phyloP scores from a whole-genome alignment of 2,329 filamentous ascomycete genomes.

The Mycosphaerella sp. region DNA sequence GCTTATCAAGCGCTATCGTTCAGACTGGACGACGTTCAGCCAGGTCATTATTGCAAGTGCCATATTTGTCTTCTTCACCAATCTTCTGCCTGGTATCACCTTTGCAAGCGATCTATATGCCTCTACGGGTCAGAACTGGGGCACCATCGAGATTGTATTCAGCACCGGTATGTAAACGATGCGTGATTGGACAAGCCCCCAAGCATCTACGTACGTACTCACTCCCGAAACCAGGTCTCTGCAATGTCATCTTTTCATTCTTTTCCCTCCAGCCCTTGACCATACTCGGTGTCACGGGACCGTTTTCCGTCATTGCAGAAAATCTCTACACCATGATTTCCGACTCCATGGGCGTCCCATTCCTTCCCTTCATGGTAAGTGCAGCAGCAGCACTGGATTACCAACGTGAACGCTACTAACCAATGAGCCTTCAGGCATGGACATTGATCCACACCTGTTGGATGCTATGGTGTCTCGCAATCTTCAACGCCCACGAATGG shows the following conservation, averaged over 20 bases:
- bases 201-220: background rate
- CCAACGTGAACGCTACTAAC: background rate
- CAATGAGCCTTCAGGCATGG: conserved; percentile 45
- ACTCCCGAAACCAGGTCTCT: conserved; percentile 45
- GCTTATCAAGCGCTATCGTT: conserved; percentile 27
- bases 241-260: conserved; percentile 56
- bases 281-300: conserved; percentile 59
- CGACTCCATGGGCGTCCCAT: conserved; percentile 52
- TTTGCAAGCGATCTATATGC: conserved; percentile 60
- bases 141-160: conserved; percentile 61
- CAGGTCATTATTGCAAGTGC: conserved; percentile 58
- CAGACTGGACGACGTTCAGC: conserved; percentile 48
- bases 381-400: background rate
- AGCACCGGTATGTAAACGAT: conserved; percentile 37
- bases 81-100: conserved; percentile 59
- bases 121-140: conserved; percentile 57
- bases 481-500: conserved; percentile 63
- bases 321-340: conserved; percentile 56
- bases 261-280: conserved; percentile 58
- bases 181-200: background rate
- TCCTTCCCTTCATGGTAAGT: conserved; percentile 53
- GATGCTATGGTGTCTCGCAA: conserved; percentile 58
- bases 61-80: conserved; percentile 62
- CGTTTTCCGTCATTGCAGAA: conserved; percentile 61
- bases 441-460: conserved; percentile 58